A percentile compares a stretch with the other conserved stretches of the same genome.
Conservation (phyloP, 192 early-diverging fungal species). For the Chytriomyces hyalinus region DNA sequence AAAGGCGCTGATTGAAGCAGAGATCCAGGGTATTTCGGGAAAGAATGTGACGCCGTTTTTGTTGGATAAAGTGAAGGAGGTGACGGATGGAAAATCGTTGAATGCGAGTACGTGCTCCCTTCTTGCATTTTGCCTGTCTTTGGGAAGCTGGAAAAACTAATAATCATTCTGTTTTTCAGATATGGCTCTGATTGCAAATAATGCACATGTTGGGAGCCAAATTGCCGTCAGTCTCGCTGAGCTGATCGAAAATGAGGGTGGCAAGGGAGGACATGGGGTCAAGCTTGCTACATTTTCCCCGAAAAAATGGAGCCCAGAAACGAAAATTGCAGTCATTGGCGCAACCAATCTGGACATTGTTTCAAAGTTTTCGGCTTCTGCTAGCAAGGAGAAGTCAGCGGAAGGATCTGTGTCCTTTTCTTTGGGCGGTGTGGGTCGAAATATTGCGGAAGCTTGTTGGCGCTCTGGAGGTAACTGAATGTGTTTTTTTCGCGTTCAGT, state of each 20-base stretch:
- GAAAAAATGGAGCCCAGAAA: not conserved
- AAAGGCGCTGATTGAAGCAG: slow-evolving; percentile 72
- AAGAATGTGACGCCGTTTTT: slow-evolving; percentile 94
- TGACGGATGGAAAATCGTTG: slow-evolving; percentile 85
- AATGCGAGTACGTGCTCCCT: slow-evolving; percentile 66
- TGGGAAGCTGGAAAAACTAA: not conserved
- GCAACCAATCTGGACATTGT: slow-evolving; percentile 88
- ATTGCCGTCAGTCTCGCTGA: slow-evolving; percentile 71
- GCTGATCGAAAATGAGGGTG: not conserved
- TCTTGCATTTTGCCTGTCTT: slow-evolving; percentile 7
- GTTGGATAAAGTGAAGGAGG: slow-evolving; percentile 78
- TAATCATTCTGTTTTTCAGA: slow-evolving; percentile 52
- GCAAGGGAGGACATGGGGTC: not conserved
- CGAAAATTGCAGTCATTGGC: slow-evolving; percentile 80
- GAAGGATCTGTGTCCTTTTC: slow-evolving; percentile 65
- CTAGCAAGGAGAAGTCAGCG: slow-evolving; percentile 22
- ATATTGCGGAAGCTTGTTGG: slow-evolving; percentile 83
- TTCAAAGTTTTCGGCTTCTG: slow-evolving; percentile 41
- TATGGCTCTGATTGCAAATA: slow-evolving; percentile 91
- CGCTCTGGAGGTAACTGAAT: slow-evolving; percentile 55
- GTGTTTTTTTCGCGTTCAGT: not conserved
- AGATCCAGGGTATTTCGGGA: slow-evolving; percentile 67
- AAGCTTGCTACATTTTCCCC: not conserved
- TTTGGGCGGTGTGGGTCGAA: slow-evolving; percentile 90
- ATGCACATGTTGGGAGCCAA: slow-evolving; percentile 79